Evolutionary conservation across 2,329 filamentous ascomycete species (phyloP).

Genomic region (Ilyonectria sp.): DNA sequence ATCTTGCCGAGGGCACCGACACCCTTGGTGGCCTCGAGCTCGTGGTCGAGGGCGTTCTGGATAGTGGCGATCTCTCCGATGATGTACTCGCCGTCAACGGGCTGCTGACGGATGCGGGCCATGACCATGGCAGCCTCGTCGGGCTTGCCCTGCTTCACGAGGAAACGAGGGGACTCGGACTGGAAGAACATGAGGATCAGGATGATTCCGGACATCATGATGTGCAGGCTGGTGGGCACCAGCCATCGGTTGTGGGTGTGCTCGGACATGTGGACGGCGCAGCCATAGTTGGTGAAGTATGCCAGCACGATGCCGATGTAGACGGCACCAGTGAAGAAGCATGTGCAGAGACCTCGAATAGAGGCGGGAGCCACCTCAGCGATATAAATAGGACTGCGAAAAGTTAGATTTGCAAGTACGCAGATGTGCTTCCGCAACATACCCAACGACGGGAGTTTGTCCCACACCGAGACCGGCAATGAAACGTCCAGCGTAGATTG

Average conservation of each 20-base stretch:
- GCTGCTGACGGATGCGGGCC: slow-evolving; percentile 71
- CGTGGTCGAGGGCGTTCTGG: slow-evolving; percentile 75
- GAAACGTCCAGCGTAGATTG: slow-evolving; percentile 76
- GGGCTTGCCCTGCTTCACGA: slow-evolving; percentile 74
- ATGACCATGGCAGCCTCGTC: slow-evolving; percentile 73
- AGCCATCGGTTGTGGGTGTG: slow-evolving; percentile 69
- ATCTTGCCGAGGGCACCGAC: slow-evolving; percentile 75
- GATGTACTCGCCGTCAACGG: slow-evolving; percentile 73
- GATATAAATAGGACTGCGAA: slow-evolving; percentile 73
- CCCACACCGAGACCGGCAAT: slow-evolving; percentile 77
- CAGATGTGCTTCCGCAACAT: slow-evolving; percentile 30
- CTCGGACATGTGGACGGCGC: slow-evolving; percentile 64
- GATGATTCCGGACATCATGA: slow-evolving; percentile 84
- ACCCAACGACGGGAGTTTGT: slow-evolving; percentile 76
- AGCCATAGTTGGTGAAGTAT: slow-evolving; percentile 82
- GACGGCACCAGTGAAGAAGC: slow-evolving; percentile 67
- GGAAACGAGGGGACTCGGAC: slow-evolving; percentile 79
- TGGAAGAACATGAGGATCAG: slow-evolving; percentile 78
- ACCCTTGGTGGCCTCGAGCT: slow-evolving; percentile 79
- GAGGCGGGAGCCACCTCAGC: slow-evolving; percentile 80
- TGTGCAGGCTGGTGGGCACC: slow-evolving; percentile 81
- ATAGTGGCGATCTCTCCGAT: slow-evolving; percentile 75
- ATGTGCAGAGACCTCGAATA: slow-evolving; percentile 81
- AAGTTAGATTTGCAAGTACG: slow-evolving; percentile 4
- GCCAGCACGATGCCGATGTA: slow-evolving; percentile 85